Percentiles rank a stretch among this genome's conserved stretches.
Conservation (phyloP, 306 rosid species). For the Biancaea sappan region DNA sequence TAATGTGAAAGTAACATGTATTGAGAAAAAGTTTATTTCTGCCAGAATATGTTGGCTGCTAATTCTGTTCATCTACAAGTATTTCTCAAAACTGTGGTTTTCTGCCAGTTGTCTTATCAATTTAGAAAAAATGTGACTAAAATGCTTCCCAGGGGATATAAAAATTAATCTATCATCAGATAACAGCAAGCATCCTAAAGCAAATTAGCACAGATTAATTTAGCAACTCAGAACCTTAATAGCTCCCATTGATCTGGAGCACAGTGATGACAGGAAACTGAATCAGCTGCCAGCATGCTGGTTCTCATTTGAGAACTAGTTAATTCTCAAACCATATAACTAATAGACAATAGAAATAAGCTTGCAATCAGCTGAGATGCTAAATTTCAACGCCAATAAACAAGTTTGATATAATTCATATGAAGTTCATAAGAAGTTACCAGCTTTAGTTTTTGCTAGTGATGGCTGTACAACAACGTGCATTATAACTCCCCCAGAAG, state of each 20-base stretch:
- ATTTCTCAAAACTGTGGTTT: not conserved
- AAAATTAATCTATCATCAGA: not conserved
- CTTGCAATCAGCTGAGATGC: not conserved
- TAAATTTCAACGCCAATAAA: not conserved
- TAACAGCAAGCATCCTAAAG: not conserved
- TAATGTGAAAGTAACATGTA: not conserved
- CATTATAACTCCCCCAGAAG: constrained; percentile 50
- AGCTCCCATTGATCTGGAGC: not conserved
- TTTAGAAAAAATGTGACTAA: not conserved
- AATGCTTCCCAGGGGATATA: not conserved
- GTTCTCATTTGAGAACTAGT: not conserved
- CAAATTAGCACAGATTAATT: not conserved
- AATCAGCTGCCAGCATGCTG: constrained; percentile 2
- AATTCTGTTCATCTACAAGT: not conserved
- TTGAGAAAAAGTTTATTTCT: not conserved
- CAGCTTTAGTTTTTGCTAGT: constrained; percentile 50
- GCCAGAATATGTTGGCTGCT: not conserved
- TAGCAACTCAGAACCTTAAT: not conserved
- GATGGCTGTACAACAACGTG: constrained; percentile 67
- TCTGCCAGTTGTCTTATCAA: not conserved
- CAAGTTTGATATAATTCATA: not conserved
- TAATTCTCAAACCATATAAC: not conserved
- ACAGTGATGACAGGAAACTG: not conserved
- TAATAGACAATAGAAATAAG: not conserved
- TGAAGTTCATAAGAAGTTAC: constrained; percentile 26